Conservation (phyloP, 441 rosid genomes). For the Populus tomentosa region DNA sequence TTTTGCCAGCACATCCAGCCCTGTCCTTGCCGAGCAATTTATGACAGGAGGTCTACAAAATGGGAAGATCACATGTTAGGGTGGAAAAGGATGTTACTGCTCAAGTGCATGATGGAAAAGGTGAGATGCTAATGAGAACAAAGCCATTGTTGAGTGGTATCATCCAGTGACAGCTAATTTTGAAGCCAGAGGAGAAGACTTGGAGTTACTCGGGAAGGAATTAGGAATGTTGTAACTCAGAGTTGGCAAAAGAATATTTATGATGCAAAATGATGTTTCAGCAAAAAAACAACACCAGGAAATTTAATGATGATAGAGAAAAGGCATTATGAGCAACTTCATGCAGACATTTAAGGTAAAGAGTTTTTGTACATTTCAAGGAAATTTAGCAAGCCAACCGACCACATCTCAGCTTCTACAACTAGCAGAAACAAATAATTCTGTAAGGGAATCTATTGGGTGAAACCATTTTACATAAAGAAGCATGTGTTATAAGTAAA, state of each 20-base stretch:
- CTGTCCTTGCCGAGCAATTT: conserved; percentile 97
- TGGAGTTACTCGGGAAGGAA: background rate
- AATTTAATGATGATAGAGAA: background rate
- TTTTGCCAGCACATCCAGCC: conserved; percentile 87
- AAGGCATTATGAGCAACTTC: background rate
- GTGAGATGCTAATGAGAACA: background rate
- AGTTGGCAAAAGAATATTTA: background rate
- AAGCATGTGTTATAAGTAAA: background rate
- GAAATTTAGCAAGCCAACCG: background rate
- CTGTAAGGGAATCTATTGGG: background rate
- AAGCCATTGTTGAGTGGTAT: background rate
- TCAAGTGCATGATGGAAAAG: background rate
- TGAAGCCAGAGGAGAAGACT: background rate
- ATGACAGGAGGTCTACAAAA: conserved; percentile 78
- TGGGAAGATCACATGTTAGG: conserved; percentile 18
- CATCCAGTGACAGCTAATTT: background rate
- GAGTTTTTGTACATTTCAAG: background rate
- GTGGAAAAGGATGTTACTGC: background rate
- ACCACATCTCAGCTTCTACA: background rate
- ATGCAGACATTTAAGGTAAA: background rate
- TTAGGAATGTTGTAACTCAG: background rate
- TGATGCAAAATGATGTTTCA: background rate
- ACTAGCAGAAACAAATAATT: background rate
- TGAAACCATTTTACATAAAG: background rate
- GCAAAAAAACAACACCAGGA: background rate